Evolutionary conservation across 2,329 filamentous ascomycete species (phyloP).

Genomic region (Microcyclospora pomicola): DNA sequence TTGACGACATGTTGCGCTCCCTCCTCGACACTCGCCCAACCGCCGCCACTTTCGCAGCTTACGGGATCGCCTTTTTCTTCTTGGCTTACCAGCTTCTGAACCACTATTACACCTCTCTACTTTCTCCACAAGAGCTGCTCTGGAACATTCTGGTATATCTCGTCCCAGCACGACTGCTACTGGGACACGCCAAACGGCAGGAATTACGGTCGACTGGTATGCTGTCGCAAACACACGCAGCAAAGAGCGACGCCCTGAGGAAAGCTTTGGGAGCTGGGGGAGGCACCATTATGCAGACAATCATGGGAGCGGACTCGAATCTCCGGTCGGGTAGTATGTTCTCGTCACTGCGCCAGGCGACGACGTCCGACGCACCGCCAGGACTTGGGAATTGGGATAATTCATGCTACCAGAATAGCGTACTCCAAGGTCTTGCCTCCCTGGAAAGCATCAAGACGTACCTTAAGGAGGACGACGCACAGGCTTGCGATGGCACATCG

Average conservation of each 20-base stretch:
- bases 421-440: conserved; percentile 58
- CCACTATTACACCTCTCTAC: conserved; percentile 19
- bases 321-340: conserved; percentile 11
- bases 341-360: conserved; percentile 6
- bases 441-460: conserved; percentile 56
- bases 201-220: conserved; percentile 16
- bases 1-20: conserved; percentile 7
- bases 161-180: conserved; percentile 44
- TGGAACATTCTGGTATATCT: conserved; percentile 49
- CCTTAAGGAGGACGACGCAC: conserved; percentile 26
- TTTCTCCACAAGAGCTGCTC: conserved; percentile 35
- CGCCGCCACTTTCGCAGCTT: conserved; percentile 10
- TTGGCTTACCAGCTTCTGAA: conserved; percentile 18
- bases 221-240: conserved; percentile 21
- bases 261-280: conserved; percentile 24
- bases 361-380: conserved; percentile 26
- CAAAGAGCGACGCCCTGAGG: conserved; percentile 25
- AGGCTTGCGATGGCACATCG: background rate
- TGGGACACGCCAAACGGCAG: conserved; percentile 36
- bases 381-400: conserved; percentile 88
- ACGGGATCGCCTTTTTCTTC: conserved; percentile 17
- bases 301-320: background rate
- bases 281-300: conserved; percentile 19
- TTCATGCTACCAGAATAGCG: conserved; percentile 95
- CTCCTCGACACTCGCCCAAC: conserved; percentile 1